A percentile compares a stretch with the other conserved stretches of the same genome.
Evolutionary conservation across 768 basidiomycete species (phyloP).

Genomic region (Podaxis carcinomalis): DNA sequence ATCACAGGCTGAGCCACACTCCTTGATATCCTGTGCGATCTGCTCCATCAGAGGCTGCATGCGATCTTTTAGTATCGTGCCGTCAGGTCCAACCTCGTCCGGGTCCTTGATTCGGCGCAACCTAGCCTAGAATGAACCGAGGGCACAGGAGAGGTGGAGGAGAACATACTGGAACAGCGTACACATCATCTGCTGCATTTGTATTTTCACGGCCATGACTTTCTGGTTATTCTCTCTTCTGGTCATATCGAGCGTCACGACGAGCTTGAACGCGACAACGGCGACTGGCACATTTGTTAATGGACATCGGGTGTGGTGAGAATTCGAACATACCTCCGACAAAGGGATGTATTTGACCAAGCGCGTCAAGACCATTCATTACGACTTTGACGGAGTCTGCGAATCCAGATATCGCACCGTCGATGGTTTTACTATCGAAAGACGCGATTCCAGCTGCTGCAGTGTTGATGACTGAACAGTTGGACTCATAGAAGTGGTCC

Average conservation of each 20-base stretch:
- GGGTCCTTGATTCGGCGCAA: constrained; percentile 25
- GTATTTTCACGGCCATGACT: constrained; percentile 37
- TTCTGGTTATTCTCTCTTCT: constrained; percentile 50
- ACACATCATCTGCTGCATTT: constrained; percentile 49
- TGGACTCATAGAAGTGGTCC: constrained; percentile 21
- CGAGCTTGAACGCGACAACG: constrained; percentile 45
- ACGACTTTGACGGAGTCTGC: constrained; percentile 24
- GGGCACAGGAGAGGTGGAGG: neutral
- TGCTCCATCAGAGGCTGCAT: constrained; percentile 22
- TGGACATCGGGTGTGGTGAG: neutral
- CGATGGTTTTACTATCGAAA: constrained; percentile 17
- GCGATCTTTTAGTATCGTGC: constrained; percentile 24
- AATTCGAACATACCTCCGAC: constrained; percentile 24
- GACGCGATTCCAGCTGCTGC: constrained; percentile 12
- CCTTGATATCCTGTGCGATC: constrained; percentile 37
- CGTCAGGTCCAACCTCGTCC: constrained; percentile 25
- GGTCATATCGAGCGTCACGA: constrained; percentile 42
- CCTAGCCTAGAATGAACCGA: constrained; percentile 14
- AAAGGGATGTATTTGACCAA: constrained; percentile 34
- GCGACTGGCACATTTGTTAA: constrained; percentile 26
- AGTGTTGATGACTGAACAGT: constrained; percentile 4
- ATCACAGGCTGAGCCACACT: constrained; percentile 42
- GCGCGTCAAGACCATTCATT: constrained; percentile 27
- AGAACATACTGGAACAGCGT: constrained; percentile 38
- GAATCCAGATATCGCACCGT: constrained; percentile 23